A percentile compares a stretch with the other conserved stretches of the same genome.
Conservation (phyloP, 1,284 basidiomycete genomes). For the Neolentinus lepideus region DNA sequence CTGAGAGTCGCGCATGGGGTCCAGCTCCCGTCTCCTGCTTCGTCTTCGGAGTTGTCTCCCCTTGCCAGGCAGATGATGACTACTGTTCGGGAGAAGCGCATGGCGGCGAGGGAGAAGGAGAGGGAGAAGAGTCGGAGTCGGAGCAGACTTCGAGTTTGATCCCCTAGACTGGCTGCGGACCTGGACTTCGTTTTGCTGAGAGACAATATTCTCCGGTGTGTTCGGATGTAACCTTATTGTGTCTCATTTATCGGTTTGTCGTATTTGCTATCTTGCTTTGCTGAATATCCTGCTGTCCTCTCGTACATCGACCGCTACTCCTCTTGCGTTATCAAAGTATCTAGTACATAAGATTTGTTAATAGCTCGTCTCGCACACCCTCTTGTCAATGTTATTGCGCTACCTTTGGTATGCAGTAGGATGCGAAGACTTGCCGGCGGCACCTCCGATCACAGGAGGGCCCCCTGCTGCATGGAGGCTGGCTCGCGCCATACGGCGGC, state of each 20-base stretch:
- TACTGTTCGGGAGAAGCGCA: slow-evolving; percentile 49
- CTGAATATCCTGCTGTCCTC: not conserved
- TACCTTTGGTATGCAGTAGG: too few relatives aligned
- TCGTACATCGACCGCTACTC: not conserved
- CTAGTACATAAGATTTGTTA: too few relatives aligned
- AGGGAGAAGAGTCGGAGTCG: not conserved
- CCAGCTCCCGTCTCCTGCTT: slow-evolving; percentile 50
- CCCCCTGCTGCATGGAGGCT: not conserved
- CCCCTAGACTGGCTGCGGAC: not conserved
- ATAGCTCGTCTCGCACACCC: too few relatives aligned
- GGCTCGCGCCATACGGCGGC: too few relatives aligned
- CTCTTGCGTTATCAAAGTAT: too few relatives aligned
- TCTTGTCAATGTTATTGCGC: too few relatives aligned
- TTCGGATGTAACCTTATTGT: not conserved
- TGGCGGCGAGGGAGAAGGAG: slow-evolving; percentile 28
- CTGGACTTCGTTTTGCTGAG: not conserved
- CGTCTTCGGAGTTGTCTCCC: slow-evolving; percentile 66
- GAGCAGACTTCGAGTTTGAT: not conserved
- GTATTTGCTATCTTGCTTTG: not conserved
- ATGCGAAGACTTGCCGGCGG: not conserved
- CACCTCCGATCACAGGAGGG: not conserved
- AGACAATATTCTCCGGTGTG: too few relatives aligned
- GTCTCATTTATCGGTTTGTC: not conserved
- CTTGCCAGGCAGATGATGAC: slow-evolving; percentile 59
- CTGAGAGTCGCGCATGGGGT: slow-evolving; percentile 13